Base-by-base conservation (phyloP, 257 asterid genomes). In the Jacaranda copaia region DNA sequence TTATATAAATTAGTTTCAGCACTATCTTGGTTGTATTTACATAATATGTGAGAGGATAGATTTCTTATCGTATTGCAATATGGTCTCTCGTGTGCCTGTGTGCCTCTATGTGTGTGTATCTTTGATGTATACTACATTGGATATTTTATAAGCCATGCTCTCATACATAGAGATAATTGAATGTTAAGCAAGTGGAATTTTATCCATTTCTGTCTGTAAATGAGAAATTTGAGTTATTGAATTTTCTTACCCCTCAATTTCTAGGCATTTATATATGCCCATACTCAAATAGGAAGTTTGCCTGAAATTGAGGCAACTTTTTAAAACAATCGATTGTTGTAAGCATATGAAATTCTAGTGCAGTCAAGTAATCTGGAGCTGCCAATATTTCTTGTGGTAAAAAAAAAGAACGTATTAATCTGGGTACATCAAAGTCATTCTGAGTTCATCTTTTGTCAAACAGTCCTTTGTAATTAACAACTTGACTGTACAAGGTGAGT, bases 41-140 rank as follows among this genome's bases (percentile, higher is more conserved):
- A 5, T 45, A 68, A 45, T 66, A 15, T 66, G 82, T 63, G 43
- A 58, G 82, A 58, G 82, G 68, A 25, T 61, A 35, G 72, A 32
- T 5, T 73, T 45, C 11, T 25, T 12, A 40, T 14, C 6, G 20
- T 57, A 15, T 55, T 70, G 15, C 38, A 43, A 43, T 12, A 13
- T 70, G 63, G 4, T 69, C 35, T 40, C 20, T 6, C 48, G 7
- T 39, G 12, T 52, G 32, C 20, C 53, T n/a, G 38, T 12, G 53
- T 56, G 35, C 45, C 14, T 55, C 13, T 32, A 4, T 39, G 18
- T 49, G 15, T 56, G 36, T 7, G 32, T 25, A 25, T 25, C 32
- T 25, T 25, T 25, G 2, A 25, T 25, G 32, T 25, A 25, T 25
- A 14, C 5, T 70, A 40, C 56, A 43, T 74, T 45, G 20, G 53